Evolutionary conservation across 2,329 filamentous ascomycete species (phyloP).

Genomic region (Lachnellula cervina): DNA sequence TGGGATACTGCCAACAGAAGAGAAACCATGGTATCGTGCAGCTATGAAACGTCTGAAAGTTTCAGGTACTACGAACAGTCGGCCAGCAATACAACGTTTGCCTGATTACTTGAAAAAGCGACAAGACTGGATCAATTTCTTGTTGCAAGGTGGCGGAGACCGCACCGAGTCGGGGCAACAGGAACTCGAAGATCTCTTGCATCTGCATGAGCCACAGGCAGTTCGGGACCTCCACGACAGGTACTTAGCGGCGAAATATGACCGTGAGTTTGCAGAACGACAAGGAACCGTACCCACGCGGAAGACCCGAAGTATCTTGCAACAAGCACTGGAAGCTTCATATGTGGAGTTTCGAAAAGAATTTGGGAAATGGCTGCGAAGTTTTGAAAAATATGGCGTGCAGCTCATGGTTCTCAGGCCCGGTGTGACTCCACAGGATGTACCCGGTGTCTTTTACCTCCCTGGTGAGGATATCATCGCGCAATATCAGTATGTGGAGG

Average conservation of each 20-base stretch:
- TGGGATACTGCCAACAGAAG: not conserved
- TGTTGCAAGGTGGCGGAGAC: not conserved
- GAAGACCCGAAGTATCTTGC: not conserved
- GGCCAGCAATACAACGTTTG: not conserved
- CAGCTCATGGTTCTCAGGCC: slow-evolving; percentile 1
- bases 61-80: not conserved
- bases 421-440: not conserved
- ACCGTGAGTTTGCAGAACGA: not conserved
- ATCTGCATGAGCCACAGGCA: not conserved
- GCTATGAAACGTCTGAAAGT: not conserved
- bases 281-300: not conserved
- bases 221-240: not conserved
- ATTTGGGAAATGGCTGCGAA: not conserved
- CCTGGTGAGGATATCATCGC: not conserved
- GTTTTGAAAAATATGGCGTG: not conserved
- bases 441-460: not conserved
- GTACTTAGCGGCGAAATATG: not conserved
- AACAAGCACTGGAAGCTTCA: not conserved
- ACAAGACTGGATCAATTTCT: slow-evolving; percentile 4
- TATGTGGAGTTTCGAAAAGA: not conserved
- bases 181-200: not conserved
- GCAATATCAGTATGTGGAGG: not conserved
- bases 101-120: not conserved
- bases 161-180: not conserved
- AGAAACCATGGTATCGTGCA: slow-evolving; percentile 11